A percentile compares a stretch with the other conserved stretches of the same genome.
Conservation (phyloP, 768 basidiomycete genomes). For the Kwoniella dejecticola region DNA sequence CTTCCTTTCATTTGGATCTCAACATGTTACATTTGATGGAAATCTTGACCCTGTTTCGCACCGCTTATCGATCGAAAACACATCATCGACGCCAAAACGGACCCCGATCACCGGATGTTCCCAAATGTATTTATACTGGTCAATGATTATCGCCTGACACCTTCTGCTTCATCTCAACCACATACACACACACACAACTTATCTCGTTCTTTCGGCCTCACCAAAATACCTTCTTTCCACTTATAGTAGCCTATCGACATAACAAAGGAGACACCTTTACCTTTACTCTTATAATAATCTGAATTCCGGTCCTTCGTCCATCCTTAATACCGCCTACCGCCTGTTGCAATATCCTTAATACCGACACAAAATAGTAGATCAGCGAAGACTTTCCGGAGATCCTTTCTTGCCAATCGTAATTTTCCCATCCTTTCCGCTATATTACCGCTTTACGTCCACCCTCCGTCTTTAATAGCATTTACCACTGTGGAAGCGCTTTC, state of each 20-base stretch:
- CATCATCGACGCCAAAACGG: background rate
- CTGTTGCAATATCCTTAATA: too few species aligned
- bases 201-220: too few species aligned
- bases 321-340: too few species aligned
- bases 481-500: background rate
- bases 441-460: background rate
- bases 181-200: too few species aligned
- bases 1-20: conserved; percentile 4
- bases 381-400: background rate
- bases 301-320: too few species aligned
- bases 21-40: background rate
- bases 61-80: background rate
- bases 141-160: too few species aligned
- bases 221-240: too few species aligned
- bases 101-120: background rate
- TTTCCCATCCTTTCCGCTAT: background rate
- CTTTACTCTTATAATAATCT: too few species aligned
- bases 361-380: too few species aligned
- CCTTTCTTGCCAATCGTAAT: background rate
- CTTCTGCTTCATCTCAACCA: too few species aligned
- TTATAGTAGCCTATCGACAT: too few species aligned
- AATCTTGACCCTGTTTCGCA: background rate
- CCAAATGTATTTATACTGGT: background rate
- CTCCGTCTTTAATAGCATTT: background rate
- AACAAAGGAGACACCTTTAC: too few species aligned